These are phyloP conservation scores for Oryza meridionalis DNA, from an alignment of 176 grass and related monocot species.

Conservation along the genomic window DNA sequence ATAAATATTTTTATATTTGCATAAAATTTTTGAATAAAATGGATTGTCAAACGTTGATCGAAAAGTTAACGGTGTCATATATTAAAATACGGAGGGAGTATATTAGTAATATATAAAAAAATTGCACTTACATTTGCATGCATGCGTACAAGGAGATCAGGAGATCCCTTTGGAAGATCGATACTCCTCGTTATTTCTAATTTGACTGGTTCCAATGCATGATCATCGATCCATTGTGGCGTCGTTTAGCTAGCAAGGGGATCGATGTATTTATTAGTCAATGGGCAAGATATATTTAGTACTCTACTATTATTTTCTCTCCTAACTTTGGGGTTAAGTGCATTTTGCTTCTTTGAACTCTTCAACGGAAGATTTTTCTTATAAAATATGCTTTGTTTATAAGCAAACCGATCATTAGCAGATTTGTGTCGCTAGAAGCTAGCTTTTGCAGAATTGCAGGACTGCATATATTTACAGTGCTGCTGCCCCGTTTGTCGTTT, in stretches of 20 bases:
- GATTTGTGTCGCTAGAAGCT: background rate
- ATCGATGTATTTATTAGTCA: background rate
- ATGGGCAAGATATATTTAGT: background rate
- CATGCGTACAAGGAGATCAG: background rate
- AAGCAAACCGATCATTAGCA: background rate
- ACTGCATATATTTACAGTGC: background rate
- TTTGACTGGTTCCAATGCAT: constrained; percentile 10
- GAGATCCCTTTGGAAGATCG: constrained; percentile 25
- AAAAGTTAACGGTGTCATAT: too few species aligned
- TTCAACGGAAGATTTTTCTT: background rate
- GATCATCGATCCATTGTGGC: background rate
- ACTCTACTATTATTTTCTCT: background rate
- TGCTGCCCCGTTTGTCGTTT: background rate
- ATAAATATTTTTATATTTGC: too few species aligned
- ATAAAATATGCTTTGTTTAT: background rate
- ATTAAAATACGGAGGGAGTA: too few species aligned
- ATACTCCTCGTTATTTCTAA: background rate
- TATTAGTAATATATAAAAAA: too few species aligned
- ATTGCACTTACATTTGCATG: background rate
- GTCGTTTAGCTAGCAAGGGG: background rate
- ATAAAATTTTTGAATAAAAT: too few species aligned
- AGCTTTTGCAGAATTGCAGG: background rate
- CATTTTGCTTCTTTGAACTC: background rate
- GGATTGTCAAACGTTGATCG: too few species aligned
- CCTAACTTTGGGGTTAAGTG: background rate